phyloP scores from a whole-genome alignment of 192 early-diverging fungal genomes.

The Entomortierella beljakovae region DNA sequence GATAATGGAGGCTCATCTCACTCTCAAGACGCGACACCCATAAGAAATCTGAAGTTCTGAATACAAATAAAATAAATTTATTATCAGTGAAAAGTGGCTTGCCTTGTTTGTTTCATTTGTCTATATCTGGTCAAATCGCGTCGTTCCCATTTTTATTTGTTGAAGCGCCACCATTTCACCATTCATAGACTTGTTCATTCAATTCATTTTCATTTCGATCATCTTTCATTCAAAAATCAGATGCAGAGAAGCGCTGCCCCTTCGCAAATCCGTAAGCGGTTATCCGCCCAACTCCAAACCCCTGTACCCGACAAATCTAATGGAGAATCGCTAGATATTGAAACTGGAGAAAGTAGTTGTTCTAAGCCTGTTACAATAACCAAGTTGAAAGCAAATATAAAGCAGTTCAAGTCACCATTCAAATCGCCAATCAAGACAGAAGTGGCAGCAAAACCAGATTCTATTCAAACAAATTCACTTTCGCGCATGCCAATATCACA shows the following conservation, averaged over 20 bases:
- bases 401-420: constrained; percentile 22
- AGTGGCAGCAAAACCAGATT: too few species aligned
- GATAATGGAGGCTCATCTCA: constrained; percentile 50
- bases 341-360: neutral
- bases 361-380: neutral
- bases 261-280: constrained; percentile 11
- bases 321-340: neutral
- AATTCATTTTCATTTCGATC: neutral
- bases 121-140: neutral
- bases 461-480: too few species aligned
- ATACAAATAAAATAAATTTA: neutral
- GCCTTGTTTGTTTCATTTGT: neutral
- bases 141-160: too few species aligned
- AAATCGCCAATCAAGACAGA: too few species aligned
- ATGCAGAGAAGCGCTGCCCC: constrained; percentile 35
- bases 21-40: constrained; percentile 19
- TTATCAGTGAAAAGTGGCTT: neutral
- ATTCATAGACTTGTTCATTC: neutral
- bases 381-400: neutral
- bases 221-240: neutral
- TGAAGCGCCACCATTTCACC: neutral
- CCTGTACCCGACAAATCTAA: neutral
- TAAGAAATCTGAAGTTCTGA: neutral
- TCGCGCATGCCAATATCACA: too few species aligned
- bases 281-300: neutral